These are phyloP conservation scores for Citeromyces siamensis DNA, from an alignment of 1,139 yeast species.

Conservation along the genomic window DNA sequence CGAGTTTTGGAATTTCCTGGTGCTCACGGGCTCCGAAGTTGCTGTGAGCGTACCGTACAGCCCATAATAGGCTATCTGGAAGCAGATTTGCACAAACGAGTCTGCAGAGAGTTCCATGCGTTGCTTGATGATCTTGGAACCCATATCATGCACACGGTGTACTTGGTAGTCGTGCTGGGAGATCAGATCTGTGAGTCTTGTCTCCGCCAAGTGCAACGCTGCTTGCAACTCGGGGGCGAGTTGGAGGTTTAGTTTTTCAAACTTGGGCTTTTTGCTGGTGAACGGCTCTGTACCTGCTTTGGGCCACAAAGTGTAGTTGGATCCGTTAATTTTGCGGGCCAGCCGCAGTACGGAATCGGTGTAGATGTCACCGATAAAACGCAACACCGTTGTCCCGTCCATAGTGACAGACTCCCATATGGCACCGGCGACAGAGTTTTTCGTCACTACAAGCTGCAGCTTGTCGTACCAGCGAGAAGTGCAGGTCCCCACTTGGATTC, in stretches of 20 bases:
- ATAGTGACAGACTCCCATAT: conserved; percentile 70
- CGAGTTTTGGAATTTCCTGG: conserved; percentile 52
- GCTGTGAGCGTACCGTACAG: conserved; percentile 58
- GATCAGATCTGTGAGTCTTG: conserved; percentile 63
- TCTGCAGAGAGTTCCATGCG: conserved; percentile 48
- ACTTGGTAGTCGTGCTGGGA: conserved; percentile 50
- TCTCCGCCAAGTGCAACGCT: conserved; percentile 59
- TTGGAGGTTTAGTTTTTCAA: conserved; percentile 31
- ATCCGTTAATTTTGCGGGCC: conserved; percentile 60
- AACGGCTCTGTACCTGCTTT: conserved; percentile 22
- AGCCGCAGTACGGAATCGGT: conserved; percentile 63
- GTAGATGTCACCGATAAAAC: conserved; percentile 65
- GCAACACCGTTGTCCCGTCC: conserved; percentile 64
- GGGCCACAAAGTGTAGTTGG: conserved; percentile 56
- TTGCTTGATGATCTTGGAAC: conserved; percentile 30
- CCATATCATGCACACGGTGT: conserved; percentile 22
- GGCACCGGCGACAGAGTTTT: conserved; percentile 63
- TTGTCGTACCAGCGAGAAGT: conserved; percentile 75
- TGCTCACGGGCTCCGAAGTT: conserved; percentile 63
- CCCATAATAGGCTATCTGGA: conserved; percentile 64
- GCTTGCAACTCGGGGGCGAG: conserved; percentile 30
- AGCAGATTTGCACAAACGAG: conserved; percentile 52
- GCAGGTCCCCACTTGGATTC: conserved; percentile 64
- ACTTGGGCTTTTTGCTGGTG: conserved; percentile 29
- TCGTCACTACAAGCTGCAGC: conserved; percentile 54